phyloP scores from a whole-genome alignment of 1,284 basidiomycete species.

The Ustilago shanxiensis region DNA sequence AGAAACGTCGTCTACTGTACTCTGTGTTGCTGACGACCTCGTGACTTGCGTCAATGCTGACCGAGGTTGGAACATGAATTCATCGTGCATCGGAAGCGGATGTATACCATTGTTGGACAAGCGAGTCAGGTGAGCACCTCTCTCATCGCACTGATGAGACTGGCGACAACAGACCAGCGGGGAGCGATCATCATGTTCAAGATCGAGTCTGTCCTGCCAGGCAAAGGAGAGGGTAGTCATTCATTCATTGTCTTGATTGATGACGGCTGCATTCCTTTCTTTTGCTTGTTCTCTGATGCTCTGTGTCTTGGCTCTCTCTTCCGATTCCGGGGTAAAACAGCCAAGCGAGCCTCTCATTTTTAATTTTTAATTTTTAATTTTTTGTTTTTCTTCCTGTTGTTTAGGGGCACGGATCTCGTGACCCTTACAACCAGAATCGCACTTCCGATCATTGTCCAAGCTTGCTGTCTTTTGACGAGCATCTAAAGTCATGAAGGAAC shows the following conservation, averaged over 20 bases:
- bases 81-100: neutral
- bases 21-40: neutral
- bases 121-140: slow-evolving; percentile 3
- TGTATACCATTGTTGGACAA: neutral
- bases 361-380: neutral
- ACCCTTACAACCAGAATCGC: neutral
- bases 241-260: no score
- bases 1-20: neutral
- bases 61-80: neutral
- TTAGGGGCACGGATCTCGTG: slow-evolving; percentile 8
- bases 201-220: neutral
- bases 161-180: neutral
- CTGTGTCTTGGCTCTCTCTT: slow-evolving; percentile 4
- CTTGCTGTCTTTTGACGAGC: no score
- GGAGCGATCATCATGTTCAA: neutral
- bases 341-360: neutral
- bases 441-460: no score
- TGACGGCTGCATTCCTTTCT: slow-evolving; percentile 10
- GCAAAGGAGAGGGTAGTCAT: no score
- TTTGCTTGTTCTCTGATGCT: slow-evolving; percentile 7
- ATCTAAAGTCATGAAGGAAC: no score
- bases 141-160: neutral
- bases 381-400: no score
- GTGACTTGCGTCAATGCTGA: neutral
- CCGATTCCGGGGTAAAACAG: slow-evolving; percentile 17